Evolutionary conservation across 495 filamentous ascomycete genomes (phyloP).

Genomic region (Penicillium canescens): DNA sequence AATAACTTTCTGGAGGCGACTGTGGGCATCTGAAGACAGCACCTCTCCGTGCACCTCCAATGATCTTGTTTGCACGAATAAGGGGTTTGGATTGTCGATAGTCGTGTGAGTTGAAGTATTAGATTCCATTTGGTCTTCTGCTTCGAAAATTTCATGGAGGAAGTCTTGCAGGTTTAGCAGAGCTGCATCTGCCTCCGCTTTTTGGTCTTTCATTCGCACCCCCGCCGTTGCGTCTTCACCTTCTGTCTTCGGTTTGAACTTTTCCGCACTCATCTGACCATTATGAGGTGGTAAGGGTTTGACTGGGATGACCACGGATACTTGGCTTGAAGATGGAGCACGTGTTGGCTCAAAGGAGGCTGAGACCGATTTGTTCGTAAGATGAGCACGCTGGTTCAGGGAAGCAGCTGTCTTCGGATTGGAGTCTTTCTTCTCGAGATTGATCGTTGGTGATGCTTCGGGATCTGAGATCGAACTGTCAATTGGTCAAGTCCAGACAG

Average conservation of each 20-base stretch:
- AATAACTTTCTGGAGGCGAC: slow-evolving; percentile 67
- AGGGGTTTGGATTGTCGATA: slow-evolving; percentile 31
- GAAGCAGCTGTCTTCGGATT: slow-evolving; percentile 16
- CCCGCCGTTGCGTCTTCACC: slow-evolving; percentile 27
- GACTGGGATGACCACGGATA: slow-evolving; percentile 41
- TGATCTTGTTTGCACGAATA: slow-evolving; percentile 43
- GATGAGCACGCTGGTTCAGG: slow-evolving; percentile 23
- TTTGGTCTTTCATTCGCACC: slow-evolving; percentile 60
- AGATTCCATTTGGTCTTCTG: slow-evolving; percentile 66
- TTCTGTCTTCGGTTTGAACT: slow-evolving; percentile 31
- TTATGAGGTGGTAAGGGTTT: slow-evolving; percentile 29
- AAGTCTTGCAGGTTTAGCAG: slow-evolving; percentile 66
- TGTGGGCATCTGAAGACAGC: slow-evolving; percentile 63
- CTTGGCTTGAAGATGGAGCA: slow-evolving; percentile 25
- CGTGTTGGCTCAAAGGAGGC: slow-evolving; percentile 15
- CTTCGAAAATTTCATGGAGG: slow-evolving; percentile 73
- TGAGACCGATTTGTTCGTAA: slow-evolving; percentile 20
- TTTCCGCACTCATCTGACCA: slow-evolving; percentile 25
- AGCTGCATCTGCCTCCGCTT: slow-evolving; percentile 74
- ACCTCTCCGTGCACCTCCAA: slow-evolving; percentile 57
- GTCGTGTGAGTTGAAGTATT: slow-evolving; percentile 41
- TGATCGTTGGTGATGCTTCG: slow-evolving; percentile 27
- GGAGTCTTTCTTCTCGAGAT: slow-evolving; percentile 20
- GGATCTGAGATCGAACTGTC: slow-evolving; percentile 36
- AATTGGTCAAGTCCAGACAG: not conserved